Percentiles rank a stretch among this genome's conserved stretches.
Evolutionary conservation across 306 rosid genomes (phyloP).

Genomic region (Senna siamea): DNA sequence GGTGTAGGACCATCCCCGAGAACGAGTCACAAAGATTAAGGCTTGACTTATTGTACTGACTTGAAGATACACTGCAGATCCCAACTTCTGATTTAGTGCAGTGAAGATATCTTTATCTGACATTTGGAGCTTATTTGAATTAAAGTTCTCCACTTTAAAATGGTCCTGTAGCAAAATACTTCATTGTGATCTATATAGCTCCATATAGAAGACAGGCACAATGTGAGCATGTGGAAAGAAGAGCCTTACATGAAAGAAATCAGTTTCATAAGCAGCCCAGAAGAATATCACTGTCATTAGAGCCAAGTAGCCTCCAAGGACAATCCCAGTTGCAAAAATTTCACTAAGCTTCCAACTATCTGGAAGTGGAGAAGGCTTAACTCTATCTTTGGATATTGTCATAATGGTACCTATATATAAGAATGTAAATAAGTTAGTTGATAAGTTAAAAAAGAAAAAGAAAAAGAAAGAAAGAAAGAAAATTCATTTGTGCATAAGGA

Average conservation of each 20-base stretch:
- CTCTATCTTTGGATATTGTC: slow-evolving; percentile 83
- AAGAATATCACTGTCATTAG: slow-evolving; percentile 70
- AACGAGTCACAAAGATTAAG: slow-evolving; percentile 72
- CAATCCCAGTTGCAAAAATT: slow-evolving; percentile 72
- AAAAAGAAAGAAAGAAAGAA: not conserved
- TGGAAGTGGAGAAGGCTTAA: slow-evolving; percentile 74
- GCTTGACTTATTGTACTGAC: slow-evolving; percentile 80
- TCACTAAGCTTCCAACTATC: slow-evolving; percentile 83
- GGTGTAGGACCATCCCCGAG: slow-evolving; percentile 70
- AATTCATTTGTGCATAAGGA: not conserved
- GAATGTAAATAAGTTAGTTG: not conserved
- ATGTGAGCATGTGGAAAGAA: not conserved
- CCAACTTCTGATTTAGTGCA: slow-evolving; percentile 40
- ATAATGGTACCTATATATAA: slow-evolving; percentile 63
- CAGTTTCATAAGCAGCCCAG: slow-evolving; percentile 46
- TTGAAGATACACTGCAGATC: slow-evolving; percentile 76
- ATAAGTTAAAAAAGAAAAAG: not conserved
- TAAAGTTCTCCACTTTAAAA: slow-evolving; percentile 50
- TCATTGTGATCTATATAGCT: not conserved
- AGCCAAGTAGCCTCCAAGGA: slow-evolving; percentile 68
- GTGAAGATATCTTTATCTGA: not conserved
- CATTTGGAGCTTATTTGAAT: slow-evolving; percentile 2
- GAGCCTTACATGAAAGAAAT: slow-evolving; percentile 57
- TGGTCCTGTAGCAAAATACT: slow-evolving; percentile 42
- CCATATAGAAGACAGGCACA: not conserved